Percentiles rank a stretch among this genome's conserved stretches.
Conservation (phyloP, 352 stramenopile genomes). For the Phytophthora brassicae region DNA sequence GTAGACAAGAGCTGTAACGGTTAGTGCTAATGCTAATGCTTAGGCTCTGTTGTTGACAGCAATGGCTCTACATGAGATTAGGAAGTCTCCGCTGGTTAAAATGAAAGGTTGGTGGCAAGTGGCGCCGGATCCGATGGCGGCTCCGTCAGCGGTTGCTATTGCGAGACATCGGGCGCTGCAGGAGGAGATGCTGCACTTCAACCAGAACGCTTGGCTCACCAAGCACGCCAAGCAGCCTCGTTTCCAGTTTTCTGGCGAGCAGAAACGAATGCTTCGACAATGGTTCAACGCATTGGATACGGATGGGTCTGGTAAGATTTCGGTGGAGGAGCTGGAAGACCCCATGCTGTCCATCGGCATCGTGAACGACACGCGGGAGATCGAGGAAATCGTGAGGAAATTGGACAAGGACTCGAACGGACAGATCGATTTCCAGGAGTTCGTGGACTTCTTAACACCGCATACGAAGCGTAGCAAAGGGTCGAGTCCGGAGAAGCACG, state of each 20-base stretch:
- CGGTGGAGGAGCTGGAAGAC: conserved; percentile 74
- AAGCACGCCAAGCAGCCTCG: conserved; percentile 60
- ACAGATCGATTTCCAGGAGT: conserved; percentile 80
- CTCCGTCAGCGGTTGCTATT: conserved; percentile 9
- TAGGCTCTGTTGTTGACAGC: too few species aligned
- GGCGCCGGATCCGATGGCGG: conserved; percentile 19
- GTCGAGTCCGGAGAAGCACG: conserved; percentile 49
- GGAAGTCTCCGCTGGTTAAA: conserved; percentile 3
- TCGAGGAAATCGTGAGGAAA: conserved; percentile 54
- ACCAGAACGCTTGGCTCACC: conserved; percentile 71
- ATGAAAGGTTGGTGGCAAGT: conserved; percentile 32
- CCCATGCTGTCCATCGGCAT: conserved; percentile 81
- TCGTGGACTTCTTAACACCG: conserved; percentile 74
- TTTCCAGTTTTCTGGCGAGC: conserved; percentile 69
- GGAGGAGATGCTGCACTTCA: conserved; percentile 56
- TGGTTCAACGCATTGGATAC: conserved; percentile 78
- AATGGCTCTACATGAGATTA: conserved; percentile 4
- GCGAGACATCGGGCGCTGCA: conserved; percentile 37
- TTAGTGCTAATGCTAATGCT: too few species aligned
- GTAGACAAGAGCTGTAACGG: conserved; percentile 1
- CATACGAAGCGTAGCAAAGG: conserved; percentile 45
- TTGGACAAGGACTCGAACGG: conserved; percentile 76
- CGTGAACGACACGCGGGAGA: conserved; percentile 65
- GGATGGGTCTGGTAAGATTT: conserved; percentile 72
- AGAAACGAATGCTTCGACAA: conserved; percentile 76